Evolutionary conservation across 495 filamentous ascomycete species (phyloP), one percentile per base, ranked within the genome.

Genomic region (Terfezia boudieri): DNA sequence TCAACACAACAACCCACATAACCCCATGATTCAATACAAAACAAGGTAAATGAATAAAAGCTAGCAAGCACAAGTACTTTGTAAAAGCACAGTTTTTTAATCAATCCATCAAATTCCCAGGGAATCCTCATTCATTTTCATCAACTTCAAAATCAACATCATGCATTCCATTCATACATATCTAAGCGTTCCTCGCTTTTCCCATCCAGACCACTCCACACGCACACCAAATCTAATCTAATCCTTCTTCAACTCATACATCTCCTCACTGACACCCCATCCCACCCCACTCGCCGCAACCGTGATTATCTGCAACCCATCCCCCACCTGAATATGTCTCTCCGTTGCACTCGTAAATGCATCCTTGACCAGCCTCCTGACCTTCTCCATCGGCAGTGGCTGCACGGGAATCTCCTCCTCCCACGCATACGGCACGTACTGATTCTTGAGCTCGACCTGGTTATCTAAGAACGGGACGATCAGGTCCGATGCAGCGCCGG

Each of bases 391-490:
- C 26, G 81, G 72, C 60, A 96, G 70, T 53, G 76, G 74, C 37
- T 65, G 63, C 22, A 65, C 52, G 10, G 76, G 75, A 54, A 69
- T 67, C 63, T 80, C 76, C 57, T 79, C 72, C 60, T 79, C 75
- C 64, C 78, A 74, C 69, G 83, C 69, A 22, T 78, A 83, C 9
- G 90, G 90, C 32, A 86, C 73, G 67, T 94, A 92, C 72, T 96
- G 90, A 67, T 98, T 98, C 75, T 96, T 96, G 74, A 86, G 90
- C 70, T 96, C 95, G 71, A 98, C 90, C 69, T 98, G 92, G 67
- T 96, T 98, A 68, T 98, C 90, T 66, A 98, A 72, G 74, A 98
- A 96, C 4, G 90, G 90, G 83, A 95, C 96, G 67, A 98, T 98
- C 70, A 98, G 71, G 60, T 85, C 93, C 38, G 85, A 82, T 36